phyloP scores from a whole-genome alignment of 768 basidiomycete genomes.

The Russula ochroleuca region DNA sequence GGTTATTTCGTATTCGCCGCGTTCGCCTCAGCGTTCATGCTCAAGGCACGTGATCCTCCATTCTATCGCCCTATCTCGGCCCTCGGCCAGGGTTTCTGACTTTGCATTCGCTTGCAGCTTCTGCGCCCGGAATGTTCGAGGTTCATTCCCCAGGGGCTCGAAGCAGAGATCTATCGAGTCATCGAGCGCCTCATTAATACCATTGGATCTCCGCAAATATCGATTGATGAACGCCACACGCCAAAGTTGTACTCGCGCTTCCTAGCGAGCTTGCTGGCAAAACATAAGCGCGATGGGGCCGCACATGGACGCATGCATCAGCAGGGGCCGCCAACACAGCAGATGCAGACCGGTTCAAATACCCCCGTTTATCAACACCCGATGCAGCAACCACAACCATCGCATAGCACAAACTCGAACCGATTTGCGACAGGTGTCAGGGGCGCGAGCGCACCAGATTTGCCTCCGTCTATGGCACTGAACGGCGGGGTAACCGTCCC shows the following conservation, averaged over 20 bases:
- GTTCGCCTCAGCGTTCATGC: slow-evolving; percentile 69
- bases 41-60: slow-evolving; percentile 50
- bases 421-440: not conserved
- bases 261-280: slow-evolving; percentile 44
- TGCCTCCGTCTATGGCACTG: not conserved
- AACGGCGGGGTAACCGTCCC: not conserved
- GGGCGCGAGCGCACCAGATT: not conserved
- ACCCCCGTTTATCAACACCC: not conserved
- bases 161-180: slow-evolving; percentile 54
- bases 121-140: slow-evolving; percentile 69
- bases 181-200: slow-evolving; percentile 67
- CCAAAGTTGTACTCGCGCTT: slow-evolving; percentile 79
- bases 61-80: not conserved
- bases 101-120: slow-evolving; percentile 43
- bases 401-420: not conserved
- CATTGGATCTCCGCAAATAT: slow-evolving; percentile 63
- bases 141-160: slow-evolving; percentile 55
- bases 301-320: slow-evolving; percentile 14
- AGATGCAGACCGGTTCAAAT: slow-evolving; percentile 1
- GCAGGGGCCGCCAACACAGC: slow-evolving; percentile 24
- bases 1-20: slow-evolving; percentile 31
- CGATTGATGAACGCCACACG: slow-evolving; percentile 76
- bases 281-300: slow-evolving; percentile 35
- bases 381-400: not conserved
- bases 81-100: not conserved